These are phyloP conservation scores for Scedosporium dehoogii DNA, from an alignment of 2,329 filamentous ascomycete genomes.

Conservation along the genomic window DNA sequence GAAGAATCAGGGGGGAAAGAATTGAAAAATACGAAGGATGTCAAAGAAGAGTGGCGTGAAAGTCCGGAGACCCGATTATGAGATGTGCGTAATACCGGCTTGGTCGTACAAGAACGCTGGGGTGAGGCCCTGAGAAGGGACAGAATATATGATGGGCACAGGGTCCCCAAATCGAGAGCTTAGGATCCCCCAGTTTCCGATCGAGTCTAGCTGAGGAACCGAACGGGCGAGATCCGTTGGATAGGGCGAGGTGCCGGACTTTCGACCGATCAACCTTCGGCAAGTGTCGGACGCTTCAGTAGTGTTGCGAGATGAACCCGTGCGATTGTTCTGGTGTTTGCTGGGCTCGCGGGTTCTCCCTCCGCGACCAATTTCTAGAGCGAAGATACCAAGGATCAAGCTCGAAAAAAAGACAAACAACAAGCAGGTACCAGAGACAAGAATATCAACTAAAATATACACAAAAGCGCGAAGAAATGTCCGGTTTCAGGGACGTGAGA, in stretches of 20 bases:
- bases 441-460: background rate
- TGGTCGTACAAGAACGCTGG: background rate
- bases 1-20: background rate
- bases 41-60: background rate
- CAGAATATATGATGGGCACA: background rate
- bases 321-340: too few species aligned
- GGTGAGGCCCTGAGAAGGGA: background rate
- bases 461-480: background rate
- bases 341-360: background rate
- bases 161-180: background rate
- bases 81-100: background rate
- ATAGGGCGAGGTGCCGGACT: background rate
- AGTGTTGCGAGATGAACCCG: too few species aligned
- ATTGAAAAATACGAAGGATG: background rate
- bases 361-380: background rate
- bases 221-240: too few species aligned
- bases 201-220: too few species aligned
- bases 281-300: too few species aligned
- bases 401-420: background rate
- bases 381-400: background rate
- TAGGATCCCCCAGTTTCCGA: too few species aligned
- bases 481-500: background rate
- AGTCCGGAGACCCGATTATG: background rate
- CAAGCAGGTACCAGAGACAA: background rate
- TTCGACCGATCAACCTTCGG: background rate